A percentile compares a stretch with the other conserved stretches of the same genome.
These are phyloP conservation scores for Aspergillus fischeri DNA, from an alignment of 2,329 filamentous ascomycete genomes.

Conservation along the genomic window DNA sequence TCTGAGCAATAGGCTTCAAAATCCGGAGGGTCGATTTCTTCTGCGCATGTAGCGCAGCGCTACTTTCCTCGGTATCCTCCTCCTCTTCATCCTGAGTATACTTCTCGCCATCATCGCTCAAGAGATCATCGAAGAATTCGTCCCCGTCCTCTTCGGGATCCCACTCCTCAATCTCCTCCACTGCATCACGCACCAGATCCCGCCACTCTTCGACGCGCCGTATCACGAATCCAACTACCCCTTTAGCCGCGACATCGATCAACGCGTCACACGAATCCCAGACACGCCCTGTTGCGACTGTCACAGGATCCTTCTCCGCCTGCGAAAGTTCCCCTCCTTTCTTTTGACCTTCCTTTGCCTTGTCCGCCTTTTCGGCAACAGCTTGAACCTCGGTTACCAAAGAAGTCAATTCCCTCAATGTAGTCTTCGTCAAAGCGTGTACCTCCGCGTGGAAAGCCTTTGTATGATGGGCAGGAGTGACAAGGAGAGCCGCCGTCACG, in stretches of 20 bases:
- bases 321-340: slow-evolving; percentile 26
- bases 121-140: slow-evolving; percentile 44
- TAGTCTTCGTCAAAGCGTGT: slow-evolving; percentile 53
- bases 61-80: slow-evolving; percentile 23
- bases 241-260: slow-evolving; percentile 58
- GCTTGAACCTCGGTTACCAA: slow-evolving; percentile 57
- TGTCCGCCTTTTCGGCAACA: slow-evolving; percentile 43
- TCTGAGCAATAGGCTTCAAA: slow-evolving; percentile 40
- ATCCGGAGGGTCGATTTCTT: slow-evolving; percentile 42
- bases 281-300: slow-evolving; percentile 69
- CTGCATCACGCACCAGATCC: slow-evolving; percentile 73
- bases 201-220: slow-evolving; percentile 69
- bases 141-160: slow-evolving; percentile 66
- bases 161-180: slow-evolving; percentile 86
- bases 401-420: slow-evolving; percentile 59
- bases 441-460: slow-evolving; percentile 61
- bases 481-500: slow-evolving; percentile 65
- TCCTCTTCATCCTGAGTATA: slow-evolving; percentile 18
- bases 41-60: slow-evolving; percentile 34
- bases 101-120: slow-evolving; percentile 26
- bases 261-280: slow-evolving; percentile 82
- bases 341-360: slow-evolving; percentile 33
- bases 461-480: slow-evolving; percentile 60
- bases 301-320: slow-evolving; percentile 47
- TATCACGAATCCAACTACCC: slow-evolving; percentile 66